Evolutionary conservation across 164 flowering plant genomes (phyloP).

Genomic region (Buxus sempervirens): DNA sequence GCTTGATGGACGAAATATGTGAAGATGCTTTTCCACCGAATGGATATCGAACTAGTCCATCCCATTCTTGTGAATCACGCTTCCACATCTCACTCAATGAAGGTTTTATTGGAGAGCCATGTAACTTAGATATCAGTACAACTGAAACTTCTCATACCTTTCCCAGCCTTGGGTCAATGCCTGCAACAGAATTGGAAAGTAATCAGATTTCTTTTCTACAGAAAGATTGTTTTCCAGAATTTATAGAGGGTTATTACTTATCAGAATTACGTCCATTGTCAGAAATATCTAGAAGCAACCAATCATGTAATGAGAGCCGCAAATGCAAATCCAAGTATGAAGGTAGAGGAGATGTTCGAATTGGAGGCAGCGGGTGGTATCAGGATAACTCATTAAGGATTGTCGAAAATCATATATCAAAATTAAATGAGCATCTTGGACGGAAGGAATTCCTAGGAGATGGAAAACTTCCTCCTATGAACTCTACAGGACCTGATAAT

Average conservation of each 20-base stretch:
- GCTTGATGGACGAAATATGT: conserved; percentile 81
- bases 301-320: conserved; percentile 18
- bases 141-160: conserved; percentile 24
- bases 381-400: conserved; percentile 45
- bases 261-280: conserved; percentile 52
- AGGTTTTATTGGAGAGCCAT: conserved; percentile 26
- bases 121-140: conserved; percentile 13
- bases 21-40: conserved; percentile 74
- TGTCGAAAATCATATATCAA: conserved; percentile 70
- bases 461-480: conserved; percentile 19
- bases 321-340: conserved; percentile 21
- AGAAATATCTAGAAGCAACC: conserved; percentile 31
- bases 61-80: conserved; percentile 26
- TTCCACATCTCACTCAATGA: conserved; percentile 26
- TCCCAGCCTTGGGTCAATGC: conserved; percentile 22
- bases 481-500: conserved; percentile 23
- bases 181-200: conserved; percentile 25
- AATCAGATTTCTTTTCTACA: conserved; percentile 30
- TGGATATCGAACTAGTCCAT: conserved; percentile 20
- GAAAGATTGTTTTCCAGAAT: conserved; percentile 39
- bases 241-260: conserved; percentile 74
- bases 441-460: conserved; percentile 19
- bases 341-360: conserved; percentile 21
- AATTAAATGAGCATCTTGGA: conserved; percentile 18
- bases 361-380: conserved; percentile 73